phyloP scores from a whole-genome alignment of 176 grass and related monocot species.

The Oropetium thomaeum region DNA sequence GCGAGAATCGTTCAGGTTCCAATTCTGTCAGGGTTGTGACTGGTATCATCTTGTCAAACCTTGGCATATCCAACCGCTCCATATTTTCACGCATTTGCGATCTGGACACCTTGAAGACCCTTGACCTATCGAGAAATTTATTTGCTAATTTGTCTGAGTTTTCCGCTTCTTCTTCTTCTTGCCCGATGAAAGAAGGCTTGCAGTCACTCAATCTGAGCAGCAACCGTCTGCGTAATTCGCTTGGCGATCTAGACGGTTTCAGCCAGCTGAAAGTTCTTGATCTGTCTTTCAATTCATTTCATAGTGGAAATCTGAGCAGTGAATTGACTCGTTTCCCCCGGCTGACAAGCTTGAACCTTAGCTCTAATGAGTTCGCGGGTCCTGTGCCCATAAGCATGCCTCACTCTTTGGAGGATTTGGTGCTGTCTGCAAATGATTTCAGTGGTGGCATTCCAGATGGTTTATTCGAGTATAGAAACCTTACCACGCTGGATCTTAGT shows the following conservation, averaged over 20 bases:
- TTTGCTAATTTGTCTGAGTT: constrained; percentile 12
- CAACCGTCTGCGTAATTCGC: background rate
- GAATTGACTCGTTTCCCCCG: constrained; percentile 23
- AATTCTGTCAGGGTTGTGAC: constrained; percentile 24
- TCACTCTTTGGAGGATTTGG: constrained; percentile 32
- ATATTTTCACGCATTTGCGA: constrained; percentile 44
- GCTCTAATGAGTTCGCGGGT: constrained; percentile 24
- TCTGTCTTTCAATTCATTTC: constrained; percentile 42
- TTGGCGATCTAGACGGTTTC: constrained; percentile 39
- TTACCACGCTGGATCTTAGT: constrained; percentile 63
- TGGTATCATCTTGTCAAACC: constrained; percentile 22
- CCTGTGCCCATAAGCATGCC: constrained; percentile 4
- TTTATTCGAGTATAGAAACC: constrained; percentile 24
- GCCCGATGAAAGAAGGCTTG: constrained; percentile 36
- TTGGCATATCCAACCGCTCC: constrained; percentile 7
- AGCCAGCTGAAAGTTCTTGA: constrained; percentile 43
- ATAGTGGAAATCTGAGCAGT: background rate
- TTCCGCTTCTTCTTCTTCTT: constrained; percentile 35
- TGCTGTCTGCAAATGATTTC: constrained; percentile 41
- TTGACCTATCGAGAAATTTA: constrained; percentile 50
- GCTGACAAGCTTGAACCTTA: constrained; percentile 56
- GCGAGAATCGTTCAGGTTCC: background rate
- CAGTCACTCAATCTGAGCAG: constrained; percentile 47
- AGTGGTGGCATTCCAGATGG: constrained; percentile 17
- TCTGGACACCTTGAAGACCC: constrained; percentile 38